Base-by-base conservation (phyloP, 2,329 filamentous ascomycete genomes). In the Cercospora zeae-maydis region DNA sequence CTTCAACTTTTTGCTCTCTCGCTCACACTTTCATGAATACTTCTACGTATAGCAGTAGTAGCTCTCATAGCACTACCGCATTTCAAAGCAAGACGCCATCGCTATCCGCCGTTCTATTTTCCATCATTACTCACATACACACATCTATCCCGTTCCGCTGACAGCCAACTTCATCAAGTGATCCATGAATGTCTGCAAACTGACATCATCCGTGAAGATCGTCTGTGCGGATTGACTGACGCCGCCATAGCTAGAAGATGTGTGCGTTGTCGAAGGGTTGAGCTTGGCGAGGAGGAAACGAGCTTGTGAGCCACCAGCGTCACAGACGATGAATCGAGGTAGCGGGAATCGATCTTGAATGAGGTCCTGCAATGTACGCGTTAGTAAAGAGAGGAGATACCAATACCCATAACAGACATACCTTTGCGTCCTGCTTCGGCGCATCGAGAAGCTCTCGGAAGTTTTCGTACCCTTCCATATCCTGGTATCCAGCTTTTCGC, bases 181-280 rank as follows among this genome's bases (percentile, higher is more conserved):
- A 73, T 99, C 95, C 95, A 99, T 99, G 76, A 99, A 99, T 1
- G 93, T 98, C 78, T 98, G 93, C 75, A 99, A 81, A 59, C 92
- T 97, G 59, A 99, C 95, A 77, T 99, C 95, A 74, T 99, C 95
- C 0, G 95, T 99, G 80, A 99, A 99, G 72, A 99, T 99, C 4
- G 95, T 99, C 78, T 99, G 95, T 8, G 93, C 93, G 52, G 90
- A 93, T 73, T 93, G 91, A 31, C 90, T 87, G 54, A 93, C 90
- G 65, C 92, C 93, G 61, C 95, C 95, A 74, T 96, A 98, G 11
- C 91, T 90, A 45, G 92, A 91, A 0, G 90, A 93, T 0, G 95
- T 97, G 77, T 99, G 95, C 13, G 95, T 99, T 3, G 95, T 99
- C 1, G 91, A 96, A 0, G 95, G 95, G 79, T 99, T 99, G 64